Base-by-base conservation (phyloP, 1,139 yeast genomes). In the Blastobotrys raffinosifermentans region DNA sequence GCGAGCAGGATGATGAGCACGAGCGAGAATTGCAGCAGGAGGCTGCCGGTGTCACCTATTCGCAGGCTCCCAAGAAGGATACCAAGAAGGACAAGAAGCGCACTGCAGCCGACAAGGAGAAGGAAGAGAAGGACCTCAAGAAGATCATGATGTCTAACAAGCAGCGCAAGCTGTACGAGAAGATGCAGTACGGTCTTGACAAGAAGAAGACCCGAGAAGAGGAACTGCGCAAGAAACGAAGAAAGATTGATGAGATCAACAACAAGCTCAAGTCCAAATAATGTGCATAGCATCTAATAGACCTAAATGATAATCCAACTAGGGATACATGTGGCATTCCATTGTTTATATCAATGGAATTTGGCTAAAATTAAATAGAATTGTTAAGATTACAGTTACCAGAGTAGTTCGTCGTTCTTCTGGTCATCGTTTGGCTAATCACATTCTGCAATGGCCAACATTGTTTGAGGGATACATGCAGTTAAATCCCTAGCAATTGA, bases 111-210 rank as follows among this genome's bases (percentile, higher is more conserved):
- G 68, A 65, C 47, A 54, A 64, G 41, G 86, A 73, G 47, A 82
- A 78, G 42, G 94, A 83, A 65, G 94, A 81, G 57, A 82, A 83
- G 66, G 94, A 85, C 51, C 73, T 86, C 65, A 83, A 81, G 68
- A 81, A 78, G 75, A 86, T 87, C 60, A 91, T 91, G 98, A 89
- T 91, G 97, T 75, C 93, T 51, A 89, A 87, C 69, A 91, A 89
- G 65, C 95, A 91, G 68, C 83, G 89, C 72, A 86, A 85, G 66
- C 73, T 89, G 52, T 91, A 91, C 72, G 82, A 83, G 69, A 85
- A 85, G 80, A 85, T 91, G 94, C 93, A 86, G 69, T 80, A 86
- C 60, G 93, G 95, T 43, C 77, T 83, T 55, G 80, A 82, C 43
- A 80, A 85, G 74, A 84, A 86, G 66, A 91, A 84, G 58, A 74